These are phyloP conservation scores for Alloteropsis semialata DNA, from an alignment of 176 grass and related monocot genomes.

Conservation along the genomic window DNA sequence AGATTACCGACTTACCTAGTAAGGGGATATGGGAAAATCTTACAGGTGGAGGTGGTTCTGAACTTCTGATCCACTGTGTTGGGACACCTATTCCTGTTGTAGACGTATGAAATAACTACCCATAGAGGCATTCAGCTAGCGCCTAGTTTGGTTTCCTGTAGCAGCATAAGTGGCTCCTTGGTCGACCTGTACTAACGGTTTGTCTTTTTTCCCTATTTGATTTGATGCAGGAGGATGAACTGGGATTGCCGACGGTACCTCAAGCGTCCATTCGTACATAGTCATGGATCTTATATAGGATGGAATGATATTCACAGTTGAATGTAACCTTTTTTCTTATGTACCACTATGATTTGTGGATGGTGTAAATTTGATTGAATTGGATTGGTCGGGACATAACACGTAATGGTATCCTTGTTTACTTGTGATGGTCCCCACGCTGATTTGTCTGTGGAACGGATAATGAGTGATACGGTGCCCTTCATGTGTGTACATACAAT, in stretches of 20 bases:
- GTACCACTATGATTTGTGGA: neutral
- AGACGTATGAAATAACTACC: neutral
- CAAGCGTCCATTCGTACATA: constrained; percentile 62
- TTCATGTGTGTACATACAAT: neutral
- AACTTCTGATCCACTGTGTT: neutral
- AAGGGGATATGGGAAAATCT: neutral
- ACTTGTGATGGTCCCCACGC: neutral
- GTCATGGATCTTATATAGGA: constrained; percentile 9
- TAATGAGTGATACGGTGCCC: neutral
- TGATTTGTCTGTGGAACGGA: neutral
- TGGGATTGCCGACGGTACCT: constrained; percentile 76
- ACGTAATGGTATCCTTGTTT: neutral
- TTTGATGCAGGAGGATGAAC: constrained; percentile 60
- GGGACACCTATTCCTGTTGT: neutral
- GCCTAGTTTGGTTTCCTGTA: neutral
- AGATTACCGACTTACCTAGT: neutral
- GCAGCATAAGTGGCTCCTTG: neutral
- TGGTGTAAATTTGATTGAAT: constrained; percentile 17
- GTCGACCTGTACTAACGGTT: neutral
- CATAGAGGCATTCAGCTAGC: neutral
- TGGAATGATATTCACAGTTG: neutral
- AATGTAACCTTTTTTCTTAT: neutral
- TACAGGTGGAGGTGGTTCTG: neutral
- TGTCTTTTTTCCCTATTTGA: neutral
- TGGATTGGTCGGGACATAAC: neutral